Base-by-base conservation (phyloP, 1,284 basidiomycete species). In the Gymnopus androsaceus region DNA sequence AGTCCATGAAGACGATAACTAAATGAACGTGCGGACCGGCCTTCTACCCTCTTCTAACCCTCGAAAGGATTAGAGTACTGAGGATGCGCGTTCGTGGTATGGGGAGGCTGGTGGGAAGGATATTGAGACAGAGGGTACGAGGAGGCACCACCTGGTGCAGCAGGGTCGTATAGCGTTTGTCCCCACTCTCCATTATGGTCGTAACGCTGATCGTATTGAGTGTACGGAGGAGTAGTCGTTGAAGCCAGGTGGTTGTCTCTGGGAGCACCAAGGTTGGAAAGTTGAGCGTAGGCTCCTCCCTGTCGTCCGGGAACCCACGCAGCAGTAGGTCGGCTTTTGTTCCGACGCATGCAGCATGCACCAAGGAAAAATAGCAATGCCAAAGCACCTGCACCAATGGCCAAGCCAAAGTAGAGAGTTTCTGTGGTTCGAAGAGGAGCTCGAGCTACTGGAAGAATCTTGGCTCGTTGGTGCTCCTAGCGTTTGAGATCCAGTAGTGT, bases 401-500 rank as follows among this genome's bases (percentile, higher is more conserved):
- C 36, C 14, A 48, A 55, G 11, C 55, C 63, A 11, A 60, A 14
- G 28, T 47, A 60, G 38, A 54, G 44, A 30, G 17, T 51, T 55
- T 36, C n/a, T 54, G 6, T 38, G 37, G 27, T 60, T 31, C 28
- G 48, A 53, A 27, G 49, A 56, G 5, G 40, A 57, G 12, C 30
- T 51, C 30, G 56, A 56, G 11, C 8, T 41, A 12, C 36, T 17
- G 15, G 48, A 19, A 47, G 9, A 38, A 42, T 38, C 45, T 15
- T 42, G n/a, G 27, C 36, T 44, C 33, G 54, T 54, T 12, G 59
- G 31, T 19, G 59, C 49, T 51, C 61, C 51, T 36, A 65, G 56
- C 58, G 49, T 55, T 56, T 55, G 57, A 34, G 62, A 37, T 28
- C 56, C 59, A 4, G 77, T 77, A 1, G 74, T 76, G 61, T 85